Evolutionary conservation across 371 early-diverging fungal genomes (phyloP).

Genomic region (Capillidium heterosporum): DNA sequence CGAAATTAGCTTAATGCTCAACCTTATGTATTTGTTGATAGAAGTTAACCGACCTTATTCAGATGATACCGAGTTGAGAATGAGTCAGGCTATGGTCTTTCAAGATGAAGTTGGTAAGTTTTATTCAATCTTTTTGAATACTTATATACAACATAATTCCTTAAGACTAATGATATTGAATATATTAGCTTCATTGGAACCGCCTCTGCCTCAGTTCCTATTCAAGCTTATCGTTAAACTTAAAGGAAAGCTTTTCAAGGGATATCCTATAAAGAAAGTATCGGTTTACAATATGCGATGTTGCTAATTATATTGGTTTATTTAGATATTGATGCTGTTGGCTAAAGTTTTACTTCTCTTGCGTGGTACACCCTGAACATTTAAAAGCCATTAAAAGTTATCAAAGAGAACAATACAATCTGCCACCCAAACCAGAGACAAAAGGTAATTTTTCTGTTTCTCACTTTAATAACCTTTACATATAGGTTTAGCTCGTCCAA

Average conservation of each 20-base stretch:
- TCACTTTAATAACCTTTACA: background rate
- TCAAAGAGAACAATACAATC: background rate
- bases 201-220: background rate
- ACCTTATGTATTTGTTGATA: background rate
- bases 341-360: background rate
- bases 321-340: background rate
- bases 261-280: conserved; percentile 6
- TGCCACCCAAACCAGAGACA: background rate
- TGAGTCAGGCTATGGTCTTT: background rate
- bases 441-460: background rate
- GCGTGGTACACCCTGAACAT: background rate
- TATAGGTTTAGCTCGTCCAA: background rate
- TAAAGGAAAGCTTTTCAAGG: conserved; percentile 4
- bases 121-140: background rate
- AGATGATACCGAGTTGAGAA: background rate
- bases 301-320: background rate
- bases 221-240: background rate
- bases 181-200: background rate
- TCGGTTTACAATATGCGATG: background rate
- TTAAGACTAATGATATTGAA: background rate
- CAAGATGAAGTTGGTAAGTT: background rate
- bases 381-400: background rate
- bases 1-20: background rate
- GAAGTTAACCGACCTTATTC: background rate
- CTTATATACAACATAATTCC: background rate